Percentiles rank a stretch among this genome's conserved stretches.
These are phyloP conservation scores for Stephania yunnanensis DNA, from an alignment of 164 flowering plant genomes.

Conservation along the genomic window DNA sequence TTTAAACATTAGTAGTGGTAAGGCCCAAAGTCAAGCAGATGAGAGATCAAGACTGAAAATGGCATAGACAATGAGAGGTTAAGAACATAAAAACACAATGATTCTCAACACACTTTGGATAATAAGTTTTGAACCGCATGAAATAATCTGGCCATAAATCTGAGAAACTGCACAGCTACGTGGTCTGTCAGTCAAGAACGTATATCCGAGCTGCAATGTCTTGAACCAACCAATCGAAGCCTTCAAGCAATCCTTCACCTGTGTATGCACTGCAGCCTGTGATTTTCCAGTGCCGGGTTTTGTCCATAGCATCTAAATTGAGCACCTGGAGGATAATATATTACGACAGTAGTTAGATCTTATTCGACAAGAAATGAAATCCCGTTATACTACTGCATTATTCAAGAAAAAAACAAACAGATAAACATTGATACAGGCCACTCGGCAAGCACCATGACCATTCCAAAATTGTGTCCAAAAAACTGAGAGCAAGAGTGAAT, in stretches of 20 bases:
- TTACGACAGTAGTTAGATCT: not conserved
- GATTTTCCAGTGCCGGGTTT: conserved; percentile 86
- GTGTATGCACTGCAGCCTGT: conserved; percentile 95
- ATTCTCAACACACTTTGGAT: not conserved
- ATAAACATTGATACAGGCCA: not conserved
- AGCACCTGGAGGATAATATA: conserved; percentile 45
- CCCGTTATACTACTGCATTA: not conserved
- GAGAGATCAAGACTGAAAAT: not conserved
- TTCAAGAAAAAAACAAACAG: not conserved
- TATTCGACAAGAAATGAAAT: not conserved
- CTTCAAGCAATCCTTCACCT: conserved; percentile 91
- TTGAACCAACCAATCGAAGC: conserved; percentile 96
- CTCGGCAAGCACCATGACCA: not conserved
- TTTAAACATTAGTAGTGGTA: not conserved
- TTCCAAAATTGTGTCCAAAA: not conserved
- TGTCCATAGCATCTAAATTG: conserved; percentile 87
- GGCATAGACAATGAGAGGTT: not conserved
- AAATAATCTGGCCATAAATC: not conserved
- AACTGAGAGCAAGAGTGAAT: not conserved
- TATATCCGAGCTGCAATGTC: conserved; percentile 94
- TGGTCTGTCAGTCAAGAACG: conserved; percentile 56
- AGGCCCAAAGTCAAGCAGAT: not conserved
- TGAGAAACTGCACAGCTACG: not conserved
- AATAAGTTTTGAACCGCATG: not conserved
- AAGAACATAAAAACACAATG: not conserved